Evolutionary conservation across 2,329 filamentous ascomycete species (phyloP).

Genomic region (Xylaria sp.): DNA sequence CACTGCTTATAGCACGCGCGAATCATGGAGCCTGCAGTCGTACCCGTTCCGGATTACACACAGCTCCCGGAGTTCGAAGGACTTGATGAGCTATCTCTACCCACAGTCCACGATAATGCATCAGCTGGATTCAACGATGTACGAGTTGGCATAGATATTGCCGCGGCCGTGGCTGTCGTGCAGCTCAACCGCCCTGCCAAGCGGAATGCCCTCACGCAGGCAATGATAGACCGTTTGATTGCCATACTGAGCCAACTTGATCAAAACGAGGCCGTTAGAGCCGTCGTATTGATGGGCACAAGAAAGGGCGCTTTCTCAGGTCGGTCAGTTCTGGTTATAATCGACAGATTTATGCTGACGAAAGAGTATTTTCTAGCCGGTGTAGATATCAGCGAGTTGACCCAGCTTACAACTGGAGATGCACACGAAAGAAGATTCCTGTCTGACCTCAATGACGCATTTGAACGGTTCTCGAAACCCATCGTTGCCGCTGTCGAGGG

Average conservation of each 20-base stretch:
- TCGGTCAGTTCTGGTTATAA: constrained; percentile 19
- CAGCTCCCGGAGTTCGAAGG: constrained; percentile 15
- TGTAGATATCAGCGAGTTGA: constrained; percentile 35
- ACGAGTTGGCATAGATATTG: constrained; percentile 27
- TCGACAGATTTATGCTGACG: neutral
- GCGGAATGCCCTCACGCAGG: constrained; percentile 52
- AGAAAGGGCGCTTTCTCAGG: constrained; percentile 35
- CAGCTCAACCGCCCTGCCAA: constrained; percentile 47
- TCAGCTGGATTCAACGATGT: constrained; percentile 19
- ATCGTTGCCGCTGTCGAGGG: constrained; percentile 46
- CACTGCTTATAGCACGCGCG: neutral
- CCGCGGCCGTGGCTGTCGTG: constrained; percentile 42
- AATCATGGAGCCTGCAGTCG: constrained; percentile 8
- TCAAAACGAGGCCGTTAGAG: constrained; percentile 30
- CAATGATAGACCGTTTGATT: constrained; percentile 43
- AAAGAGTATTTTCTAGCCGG: constrained; percentile 23
- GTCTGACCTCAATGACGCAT: constrained; percentile 38
- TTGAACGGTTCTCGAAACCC: constrained; percentile 40
- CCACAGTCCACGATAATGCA: neutral
- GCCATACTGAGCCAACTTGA: constrained; percentile 26
- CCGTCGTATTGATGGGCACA: constrained; percentile 36
- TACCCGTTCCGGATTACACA: neutral
- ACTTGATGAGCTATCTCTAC: constrained; percentile 7
- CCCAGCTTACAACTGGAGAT: constrained; percentile 26
- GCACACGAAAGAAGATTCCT: constrained; percentile 31